Base-by-base conservation (phyloP, 192 early-diverging fungal genomes). In the Tieghemiomyces parasiticus region DNA sequence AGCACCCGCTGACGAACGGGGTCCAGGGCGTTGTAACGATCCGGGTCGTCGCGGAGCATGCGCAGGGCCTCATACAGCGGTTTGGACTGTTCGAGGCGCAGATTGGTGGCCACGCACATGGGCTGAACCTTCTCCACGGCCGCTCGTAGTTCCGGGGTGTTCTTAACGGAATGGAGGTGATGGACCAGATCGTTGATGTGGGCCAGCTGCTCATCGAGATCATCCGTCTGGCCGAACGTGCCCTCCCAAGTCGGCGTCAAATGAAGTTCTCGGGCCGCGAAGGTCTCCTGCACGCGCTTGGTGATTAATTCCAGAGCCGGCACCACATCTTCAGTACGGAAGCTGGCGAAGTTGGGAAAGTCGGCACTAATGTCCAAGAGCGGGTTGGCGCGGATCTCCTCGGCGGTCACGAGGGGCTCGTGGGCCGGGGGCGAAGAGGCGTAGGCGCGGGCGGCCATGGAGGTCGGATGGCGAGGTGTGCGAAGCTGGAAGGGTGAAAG, bases 231-330 rank as follows among this genome's bases (percentile, higher is more conserved):
- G 35, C 35, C 46, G 47, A 59, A 45, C 28, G 77, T 74, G 16
- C 77, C 75, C 33, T 73, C 75, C 72, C 75, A 81, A 0, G 71
- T 79, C 0, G 79, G 77, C 13, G 63, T 61, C 46, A 81, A 74
- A 12, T 60, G 46, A 25, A 62, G 58, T 46, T 75, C 76, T 16
- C 73, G 61, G 35, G 68, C 54, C 34, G 58, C 38, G 61, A 81
- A 81, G 16, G 68, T 52, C 45, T 63, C 55, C 46, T 75, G 65
- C 24, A 74, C 52, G 47, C 66, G 46, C 9, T 66, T 47, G 8
- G 77, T 58, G 9, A 79, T 42, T 9, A 65, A 60, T 48, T 73
- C 53, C 28, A 79, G 66, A 10, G 68, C 66, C 2, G 77, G 77
- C 9, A 77, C 64, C 0, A 74, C 71, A 42, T 65, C 64, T 0